Percentiles rank a stretch among this genome's conserved stretches.
phyloP scores from a whole-genome alignment of 2,329 filamentous ascomycete genomes.

The Chaetomiaceae sp. region DNA sequence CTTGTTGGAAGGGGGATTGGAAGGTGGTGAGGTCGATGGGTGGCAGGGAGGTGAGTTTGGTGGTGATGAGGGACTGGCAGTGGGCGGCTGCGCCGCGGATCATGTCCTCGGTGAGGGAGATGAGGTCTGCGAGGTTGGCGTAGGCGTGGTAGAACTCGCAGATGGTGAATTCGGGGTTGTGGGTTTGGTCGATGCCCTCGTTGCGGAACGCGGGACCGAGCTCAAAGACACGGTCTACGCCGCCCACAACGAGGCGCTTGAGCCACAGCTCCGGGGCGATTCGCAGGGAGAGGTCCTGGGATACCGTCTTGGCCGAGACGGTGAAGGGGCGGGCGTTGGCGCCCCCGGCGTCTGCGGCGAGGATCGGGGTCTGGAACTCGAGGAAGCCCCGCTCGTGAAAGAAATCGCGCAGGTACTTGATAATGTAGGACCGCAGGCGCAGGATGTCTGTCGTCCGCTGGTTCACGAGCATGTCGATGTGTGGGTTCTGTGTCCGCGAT shows the following conservation, averaged over 20 bases:
- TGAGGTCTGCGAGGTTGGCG: slow-evolving; percentile 69
- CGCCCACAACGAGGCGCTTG: slow-evolving; percentile 85
- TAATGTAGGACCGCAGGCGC: slow-evolving; percentile 68
- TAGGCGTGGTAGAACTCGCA: slow-evolving; percentile 96
- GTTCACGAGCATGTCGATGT: slow-evolving; percentile 83
- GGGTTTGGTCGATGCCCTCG: slow-evolving; percentile 83
- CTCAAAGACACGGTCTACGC: slow-evolving; percentile 85
- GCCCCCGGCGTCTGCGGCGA: slow-evolving; percentile 78
- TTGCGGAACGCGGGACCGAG: slow-evolving; percentile 92
- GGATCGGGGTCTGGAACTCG: slow-evolving; percentile 87
- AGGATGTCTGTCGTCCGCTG: slow-evolving; percentile 63
- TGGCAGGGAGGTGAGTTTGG: slow-evolving; percentile 43
- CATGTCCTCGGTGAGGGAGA: slow-evolving; percentile 69
- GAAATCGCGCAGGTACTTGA: slow-evolving; percentile 68
- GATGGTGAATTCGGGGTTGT: slow-evolving; percentile 96
- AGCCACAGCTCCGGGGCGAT: slow-evolving; percentile 95
- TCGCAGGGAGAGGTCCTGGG: slow-evolving; percentile 68
- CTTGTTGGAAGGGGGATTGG: slow-evolving; percentile 52
- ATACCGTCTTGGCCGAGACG: slow-evolving; percentile 61
- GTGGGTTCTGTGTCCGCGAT: slow-evolving; percentile 69
- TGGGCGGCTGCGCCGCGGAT: slow-evolving; percentile 55
- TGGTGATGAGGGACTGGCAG: slow-evolving; percentile 43
- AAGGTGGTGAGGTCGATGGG: slow-evolving; percentile 47
- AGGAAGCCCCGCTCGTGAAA: slow-evolving; percentile 69
- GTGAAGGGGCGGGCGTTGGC: slow-evolving; percentile 88